These are phyloP conservation scores for Xerocomellus dryophilus DNA, from an alignment of 768 basidiomycete genomes.

Conservation along the genomic window DNA sequence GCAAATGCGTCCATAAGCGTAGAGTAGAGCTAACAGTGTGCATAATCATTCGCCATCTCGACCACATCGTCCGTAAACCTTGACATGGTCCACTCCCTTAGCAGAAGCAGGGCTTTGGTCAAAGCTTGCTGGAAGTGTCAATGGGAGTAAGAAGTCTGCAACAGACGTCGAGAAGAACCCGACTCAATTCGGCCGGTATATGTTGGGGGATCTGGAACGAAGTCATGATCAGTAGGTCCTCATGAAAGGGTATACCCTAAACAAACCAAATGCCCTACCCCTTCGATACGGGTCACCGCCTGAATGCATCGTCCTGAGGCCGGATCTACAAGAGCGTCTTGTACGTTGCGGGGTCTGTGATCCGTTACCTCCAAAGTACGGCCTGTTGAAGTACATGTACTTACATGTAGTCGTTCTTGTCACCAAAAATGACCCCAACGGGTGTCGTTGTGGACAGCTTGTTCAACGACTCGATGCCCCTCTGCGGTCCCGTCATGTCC, in stretches of 20 bases:
- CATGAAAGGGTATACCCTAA: too few relatives aligned
- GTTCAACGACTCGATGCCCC: slow-evolving; percentile 49
- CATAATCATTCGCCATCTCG: not conserved
- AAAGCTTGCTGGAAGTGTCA: slow-evolving; percentile 14
- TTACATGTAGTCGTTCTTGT: slow-evolving; percentile 51
- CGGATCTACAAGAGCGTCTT: slow-evolving; percentile 32
- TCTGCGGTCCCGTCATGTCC: slow-evolving; percentile 52
- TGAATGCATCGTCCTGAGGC: slow-evolving; percentile 23
- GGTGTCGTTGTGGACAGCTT: slow-evolving; percentile 39
- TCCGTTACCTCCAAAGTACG: not conserved
- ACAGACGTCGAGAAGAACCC: slow-evolving; percentile 26
- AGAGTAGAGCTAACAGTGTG: not conserved
- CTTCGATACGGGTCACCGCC: slow-evolving; percentile 23
- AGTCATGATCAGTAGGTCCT: not conserved
- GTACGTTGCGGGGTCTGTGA: slow-evolving; percentile 29
- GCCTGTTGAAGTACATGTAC: slow-evolving; percentile 7
- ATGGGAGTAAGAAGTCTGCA: not conserved
- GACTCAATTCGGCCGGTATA: slow-evolving; percentile 24
- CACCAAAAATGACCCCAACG: slow-evolving; percentile 54
- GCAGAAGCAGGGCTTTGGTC: not conserved
- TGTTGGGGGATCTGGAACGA: slow-evolving; percentile 27
- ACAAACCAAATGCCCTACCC: slow-evolving; percentile 35
- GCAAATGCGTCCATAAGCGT: too few relatives aligned
- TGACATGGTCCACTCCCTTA: not conserved
- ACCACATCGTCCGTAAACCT: not conserved